phyloP scores from a whole-genome alignment of 306 rosid genomes.

The Vigna reflexopilosa region DNA sequence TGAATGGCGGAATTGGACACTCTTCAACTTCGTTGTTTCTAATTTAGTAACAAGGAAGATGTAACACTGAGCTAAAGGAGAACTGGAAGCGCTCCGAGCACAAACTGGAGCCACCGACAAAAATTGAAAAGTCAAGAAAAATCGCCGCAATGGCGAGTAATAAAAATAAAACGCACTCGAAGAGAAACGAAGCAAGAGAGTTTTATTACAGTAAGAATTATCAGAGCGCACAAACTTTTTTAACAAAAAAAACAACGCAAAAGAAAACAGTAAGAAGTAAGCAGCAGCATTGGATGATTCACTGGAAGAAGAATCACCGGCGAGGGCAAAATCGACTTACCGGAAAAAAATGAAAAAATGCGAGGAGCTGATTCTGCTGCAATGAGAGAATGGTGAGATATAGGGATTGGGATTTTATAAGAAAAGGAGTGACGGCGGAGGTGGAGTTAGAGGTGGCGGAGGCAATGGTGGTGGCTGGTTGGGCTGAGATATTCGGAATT shows the following conservation, averaged over 20 bases:
- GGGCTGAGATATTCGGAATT: constrained; percentile 61
- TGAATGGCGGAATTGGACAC: not conserved
- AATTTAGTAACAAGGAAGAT: constrained; percentile 12
- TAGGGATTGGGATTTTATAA: constrained; percentile 28
- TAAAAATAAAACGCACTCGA: constrained; percentile 19
- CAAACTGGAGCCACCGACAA: constrained; percentile 55
- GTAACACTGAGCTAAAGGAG: not conserved
- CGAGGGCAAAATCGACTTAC: constrained; percentile 55
- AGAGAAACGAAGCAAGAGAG: constrained; percentile 15
- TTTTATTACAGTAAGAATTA: not conserved
- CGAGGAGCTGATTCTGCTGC: not conserved
- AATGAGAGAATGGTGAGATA: constrained; percentile 47
- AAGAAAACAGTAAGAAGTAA: not conserved
- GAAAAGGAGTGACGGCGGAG: not conserved
- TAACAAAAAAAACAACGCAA: not conserved
- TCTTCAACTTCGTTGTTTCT: not conserved
- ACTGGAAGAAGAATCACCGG: constrained; percentile 11
- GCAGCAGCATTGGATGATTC: constrained; percentile 19
- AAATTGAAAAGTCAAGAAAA: not conserved
- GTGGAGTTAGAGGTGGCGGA: constrained; percentile 1
- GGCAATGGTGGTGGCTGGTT: constrained; percentile 44
- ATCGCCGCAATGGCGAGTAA: constrained; percentile 33
- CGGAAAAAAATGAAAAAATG: constrained; percentile 39
- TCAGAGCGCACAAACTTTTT: not conserved
- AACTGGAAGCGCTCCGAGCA: constrained; percentile 35